A percentile compares a stretch with the other conserved stretches of the same genome.
Evolutionary conservation across 768 basidiomycete genomes (phyloP).

Genomic region (Rhodocollybia butyracea): DNA sequence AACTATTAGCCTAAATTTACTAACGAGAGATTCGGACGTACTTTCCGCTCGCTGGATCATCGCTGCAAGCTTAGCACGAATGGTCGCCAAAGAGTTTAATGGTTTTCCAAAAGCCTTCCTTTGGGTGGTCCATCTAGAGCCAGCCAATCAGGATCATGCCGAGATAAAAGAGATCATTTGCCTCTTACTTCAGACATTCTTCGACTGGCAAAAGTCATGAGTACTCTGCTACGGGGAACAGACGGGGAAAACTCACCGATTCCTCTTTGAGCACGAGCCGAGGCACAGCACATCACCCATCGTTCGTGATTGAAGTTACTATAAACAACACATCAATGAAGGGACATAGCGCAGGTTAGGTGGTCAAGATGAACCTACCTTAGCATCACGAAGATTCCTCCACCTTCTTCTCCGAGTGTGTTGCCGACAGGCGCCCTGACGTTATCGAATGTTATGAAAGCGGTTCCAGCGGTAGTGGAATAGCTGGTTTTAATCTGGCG

Average conservation of each 20-base stretch:
- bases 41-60: slow-evolving; percentile 71
- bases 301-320: slow-evolving; percentile 95
- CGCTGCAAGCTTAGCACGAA: slow-evolving; percentile 80
- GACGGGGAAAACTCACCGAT: slow-evolving; percentile 21
- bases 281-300: slow-evolving; percentile 85
- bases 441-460: slow-evolving; percentile 73
- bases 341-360: slow-evolving; percentile 1
- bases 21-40: slow-evolving; percentile 28
- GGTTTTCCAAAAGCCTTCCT: slow-evolving; percentile 91
- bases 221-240: neutral
- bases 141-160: neutral
- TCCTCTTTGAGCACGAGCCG: slow-evolving; percentile 46
- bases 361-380: slow-evolving; percentile 25
- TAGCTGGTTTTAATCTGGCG: slow-evolving; percentile 83
- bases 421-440: slow-evolving; percentile 84
- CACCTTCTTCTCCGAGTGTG: slow-evolving; percentile 76
- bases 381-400: slow-evolving; percentile 54
- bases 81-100: slow-evolving; percentile 79
- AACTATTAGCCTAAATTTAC: neutral
- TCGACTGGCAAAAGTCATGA: slow-evolving; percentile 24
- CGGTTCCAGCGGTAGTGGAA: slow-evolving; percentile 80
- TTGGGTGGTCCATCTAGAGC: slow-evolving; percentile 73
- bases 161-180: neutral
- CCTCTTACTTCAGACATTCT: slow-evolving; percentile 51
- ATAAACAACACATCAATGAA: neutral